phyloP scores from a whole-genome alignment of 2,329 filamentous ascomycete genomes.

The Sclerotinia borealis region DNA sequence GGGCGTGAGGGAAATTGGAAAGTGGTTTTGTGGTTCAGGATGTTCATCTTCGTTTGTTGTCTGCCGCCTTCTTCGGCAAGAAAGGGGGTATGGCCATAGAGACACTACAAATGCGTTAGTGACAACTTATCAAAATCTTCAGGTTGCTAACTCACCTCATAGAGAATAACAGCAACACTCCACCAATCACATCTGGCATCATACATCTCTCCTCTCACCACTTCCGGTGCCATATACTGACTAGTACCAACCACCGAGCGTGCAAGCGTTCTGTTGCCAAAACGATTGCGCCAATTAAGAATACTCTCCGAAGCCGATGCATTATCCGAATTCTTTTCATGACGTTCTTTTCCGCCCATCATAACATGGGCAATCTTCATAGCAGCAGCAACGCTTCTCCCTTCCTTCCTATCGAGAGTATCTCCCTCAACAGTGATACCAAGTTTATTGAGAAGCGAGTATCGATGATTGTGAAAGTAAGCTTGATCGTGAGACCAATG shows the following conservation, averaged over 20 bases:
- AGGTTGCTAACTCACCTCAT: constrained; percentile 50
- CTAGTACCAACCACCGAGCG: constrained; percentile 89
- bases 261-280: constrained; percentile 65
- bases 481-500: constrained; percentile 88
- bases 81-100: constrained; percentile 90
- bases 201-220: constrained; percentile 74
- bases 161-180: constrained; percentile 92
- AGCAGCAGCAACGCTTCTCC: constrained; percentile 36
- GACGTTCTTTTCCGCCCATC: constrained; percentile 35
- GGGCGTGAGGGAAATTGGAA: constrained; percentile 66
- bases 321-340: constrained; percentile 33
- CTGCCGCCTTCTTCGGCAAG: constrained; percentile 66
- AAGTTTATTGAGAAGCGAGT: constrained; percentile 70
- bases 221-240: constrained; percentile 97
- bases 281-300: constrained; percentile 63
- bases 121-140: background rate
- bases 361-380: constrained; percentile 37
- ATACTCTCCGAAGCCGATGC: constrained; percentile 41
- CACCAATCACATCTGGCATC: constrained; percentile 95
- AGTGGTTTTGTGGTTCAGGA: constrained; percentile 64
- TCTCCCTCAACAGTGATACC: constrained; percentile 71
- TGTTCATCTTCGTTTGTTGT: constrained; percentile 78
- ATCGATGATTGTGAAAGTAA: constrained; percentile 80
- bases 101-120: constrained; percentile 46
- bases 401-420: constrained; percentile 57